These are phyloP conservation scores for Platanthera guangdongensis DNA, from an alignment of 106 monocot genomes.

Conservation along the genomic window DNA sequence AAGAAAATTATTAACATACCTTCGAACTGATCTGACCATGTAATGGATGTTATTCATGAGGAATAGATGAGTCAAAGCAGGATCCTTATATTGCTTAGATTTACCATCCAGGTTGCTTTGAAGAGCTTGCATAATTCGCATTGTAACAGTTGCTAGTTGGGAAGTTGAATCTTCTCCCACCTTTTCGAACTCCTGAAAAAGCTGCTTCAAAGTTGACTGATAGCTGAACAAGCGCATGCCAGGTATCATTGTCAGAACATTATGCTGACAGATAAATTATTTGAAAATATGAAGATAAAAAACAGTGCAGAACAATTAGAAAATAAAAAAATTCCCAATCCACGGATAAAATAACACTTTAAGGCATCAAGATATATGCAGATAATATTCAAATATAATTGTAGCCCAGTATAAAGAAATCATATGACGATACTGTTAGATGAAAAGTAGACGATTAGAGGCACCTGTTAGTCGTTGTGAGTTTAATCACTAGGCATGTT, in stretches of 20 bases:
- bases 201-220: slow-evolving; percentile 72
- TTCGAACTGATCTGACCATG: slow-evolving; percentile 67
- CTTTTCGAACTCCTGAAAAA: slow-evolving; percentile 75
- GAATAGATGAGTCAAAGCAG: slow-evolving; percentile 52
- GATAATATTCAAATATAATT: background rate
- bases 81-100: slow-evolving; percentile 72
- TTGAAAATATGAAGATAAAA: background rate
- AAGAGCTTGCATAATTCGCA: slow-evolving; percentile 80
- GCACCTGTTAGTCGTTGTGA: too few relatives aligned
- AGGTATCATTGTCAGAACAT: slow-evolving; percentile 5
- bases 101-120: slow-evolving; percentile 62
- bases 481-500: too few relatives aligned
- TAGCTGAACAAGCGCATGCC: slow-evolving; percentile 42
- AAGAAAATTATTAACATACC: slow-evolving; percentile 25
- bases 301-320: background rate
- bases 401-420: background rate
- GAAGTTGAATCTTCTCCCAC: slow-evolving; percentile 44
- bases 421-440: too few relatives aligned
- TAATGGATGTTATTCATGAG: slow-evolving; percentile 79
- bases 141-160: slow-evolving; percentile 63
- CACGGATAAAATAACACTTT: background rate
- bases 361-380: background rate
- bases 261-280: background rate
- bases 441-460: too few relatives aligned
- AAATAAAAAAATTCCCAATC: background rate